Percentiles rank a stretch among this genome's conserved stretches.
Conservation (phyloP, 306 rosid genomes). For the Fagus crenata region DNA sequence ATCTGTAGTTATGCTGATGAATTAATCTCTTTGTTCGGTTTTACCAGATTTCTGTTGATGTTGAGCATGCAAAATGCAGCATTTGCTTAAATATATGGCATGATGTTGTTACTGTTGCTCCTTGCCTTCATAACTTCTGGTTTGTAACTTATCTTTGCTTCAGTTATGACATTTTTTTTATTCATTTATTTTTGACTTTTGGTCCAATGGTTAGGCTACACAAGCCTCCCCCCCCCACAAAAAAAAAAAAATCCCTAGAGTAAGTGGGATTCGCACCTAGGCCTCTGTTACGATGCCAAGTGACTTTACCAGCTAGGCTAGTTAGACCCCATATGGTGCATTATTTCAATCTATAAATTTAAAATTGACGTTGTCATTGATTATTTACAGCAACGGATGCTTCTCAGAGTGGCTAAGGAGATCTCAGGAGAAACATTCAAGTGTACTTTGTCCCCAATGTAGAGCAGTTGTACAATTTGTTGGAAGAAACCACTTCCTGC, state of each 20-base stretch:
- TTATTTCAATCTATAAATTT: slow-evolving; percentile 30
- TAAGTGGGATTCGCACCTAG: no score
- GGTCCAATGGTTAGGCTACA: no score
- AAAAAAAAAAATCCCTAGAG: no score
- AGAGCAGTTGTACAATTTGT: slow-evolving; percentile 82
- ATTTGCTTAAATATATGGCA: slow-evolving; percentile 94
- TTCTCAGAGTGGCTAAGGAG: slow-evolving; percentile 91
- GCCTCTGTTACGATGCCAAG: background rate
- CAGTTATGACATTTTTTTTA: background rate
- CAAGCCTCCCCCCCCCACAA: no score
- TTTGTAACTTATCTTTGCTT: slow-evolving; percentile 31
- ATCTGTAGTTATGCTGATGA: slow-evolving; percentile 20
- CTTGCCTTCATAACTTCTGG: slow-evolving; percentile 96
- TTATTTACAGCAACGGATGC: slow-evolving; percentile 81
- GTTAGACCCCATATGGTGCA: background rate
- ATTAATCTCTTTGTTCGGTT: slow-evolving; percentile 33
- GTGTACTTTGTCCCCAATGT: slow-evolving; percentile 91
- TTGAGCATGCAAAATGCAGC: slow-evolving; percentile 87
- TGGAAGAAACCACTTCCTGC: slow-evolving; percentile 88
- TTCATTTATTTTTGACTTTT: background rate
- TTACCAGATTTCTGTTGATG: slow-evolving; percentile 64
- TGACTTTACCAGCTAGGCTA: background rate
- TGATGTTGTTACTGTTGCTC: slow-evolving; percentile 84
- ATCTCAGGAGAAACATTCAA: slow-evolving; percentile 63
- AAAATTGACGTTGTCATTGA: slow-evolving; percentile 23